Conservation (phyloP, 225 moss, liverwort and hornwort species). For the Pleurozium schreberi region DNA sequence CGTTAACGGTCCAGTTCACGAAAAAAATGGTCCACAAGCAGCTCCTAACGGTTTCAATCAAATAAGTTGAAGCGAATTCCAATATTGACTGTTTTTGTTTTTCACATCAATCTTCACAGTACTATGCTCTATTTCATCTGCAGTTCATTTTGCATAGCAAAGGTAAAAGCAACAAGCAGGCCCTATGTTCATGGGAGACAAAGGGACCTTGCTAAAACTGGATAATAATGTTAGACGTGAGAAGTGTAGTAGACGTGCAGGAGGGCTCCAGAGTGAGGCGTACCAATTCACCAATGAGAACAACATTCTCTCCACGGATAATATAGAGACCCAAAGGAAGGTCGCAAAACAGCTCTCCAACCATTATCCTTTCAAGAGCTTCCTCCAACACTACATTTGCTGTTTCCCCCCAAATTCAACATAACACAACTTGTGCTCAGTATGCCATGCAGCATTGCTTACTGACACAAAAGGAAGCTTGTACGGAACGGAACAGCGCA, state of each 20-base stretch:
- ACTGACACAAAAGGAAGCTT: background rate
- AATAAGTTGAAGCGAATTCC: background rate
- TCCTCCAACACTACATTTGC: conserved; percentile 94
- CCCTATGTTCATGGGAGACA: background rate
- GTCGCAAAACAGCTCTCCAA: conserved; percentile 88
- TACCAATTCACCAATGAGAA: conserved; percentile 96
- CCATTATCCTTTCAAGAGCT: conserved; percentile 78
- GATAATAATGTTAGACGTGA: background rate
- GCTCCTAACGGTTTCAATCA: background rate
- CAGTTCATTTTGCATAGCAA: too few species aligned
- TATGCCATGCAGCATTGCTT: background rate
- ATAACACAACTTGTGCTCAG: background rate
- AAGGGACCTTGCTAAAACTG: background rate
- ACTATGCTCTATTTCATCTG: too few species aligned
- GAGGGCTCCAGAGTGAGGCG: background rate
- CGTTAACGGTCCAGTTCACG: background rate
- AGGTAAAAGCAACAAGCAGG: too few species aligned
- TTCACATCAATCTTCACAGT: background rate
- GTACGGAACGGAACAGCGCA: background rate
- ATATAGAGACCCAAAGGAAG: conserved; percentile 83
- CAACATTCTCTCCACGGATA: conserved; percentile 94
- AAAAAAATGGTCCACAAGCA: background rate
- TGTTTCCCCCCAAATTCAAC: conserved; percentile 1
- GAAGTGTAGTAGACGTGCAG: background rate
- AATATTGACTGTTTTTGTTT: background rate